Evolutionary conservation across 768 basidiomycete genomes (phyloP), one percentile per base, ranked within the genome.

Genomic region (Multifurca ochricompacta): DNA sequence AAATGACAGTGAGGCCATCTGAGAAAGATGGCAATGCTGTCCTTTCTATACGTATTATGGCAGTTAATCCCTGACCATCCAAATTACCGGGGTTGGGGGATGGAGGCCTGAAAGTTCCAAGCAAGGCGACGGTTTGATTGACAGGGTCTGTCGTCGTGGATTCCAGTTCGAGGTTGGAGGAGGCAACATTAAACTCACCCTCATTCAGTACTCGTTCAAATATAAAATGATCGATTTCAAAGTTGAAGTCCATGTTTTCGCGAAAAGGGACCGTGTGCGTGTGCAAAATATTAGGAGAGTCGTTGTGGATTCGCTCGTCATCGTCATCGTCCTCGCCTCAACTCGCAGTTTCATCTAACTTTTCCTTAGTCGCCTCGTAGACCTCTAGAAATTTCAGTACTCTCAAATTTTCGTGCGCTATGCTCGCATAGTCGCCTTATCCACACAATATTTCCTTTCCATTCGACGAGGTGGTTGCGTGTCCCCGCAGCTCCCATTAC

Each of bases 11-110:
- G 51, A 43, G 70, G 36, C 0, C 67, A 60, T 23, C 69, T 59
- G 64, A 82, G 69, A 52, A 78, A 63, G 23, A 64, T n/a, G 78
- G 70, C 53, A 93, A 73, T 2, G 85, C 77, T 0, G 84, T 84
- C 65, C 83, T 90, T 66, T 91, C 87, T 35, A 94, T 71, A 34
- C 83, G 79, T n/a, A 93, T 63, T 58, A 94, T 83, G 3, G 86
- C 81, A 30, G 73, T n/a, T 18, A 40, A n/a, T 11, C 5, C 39
- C 34, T 54, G 41, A 14, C 16, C 41, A 31, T 51, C 39, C 19
- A 36, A 19, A 10, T 40, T 41, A 34, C 31, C 41, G 4, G 40
- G 34, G 7, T 25, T 42, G 23, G 49, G 27, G 28, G 48, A 37
- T 31, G 36, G 14, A 3, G 35, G 21, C 6, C 9, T 40, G 14